phyloP scores from a whole-genome alignment of 331 rosid species.

The Stylosanthes scabra region DNA sequence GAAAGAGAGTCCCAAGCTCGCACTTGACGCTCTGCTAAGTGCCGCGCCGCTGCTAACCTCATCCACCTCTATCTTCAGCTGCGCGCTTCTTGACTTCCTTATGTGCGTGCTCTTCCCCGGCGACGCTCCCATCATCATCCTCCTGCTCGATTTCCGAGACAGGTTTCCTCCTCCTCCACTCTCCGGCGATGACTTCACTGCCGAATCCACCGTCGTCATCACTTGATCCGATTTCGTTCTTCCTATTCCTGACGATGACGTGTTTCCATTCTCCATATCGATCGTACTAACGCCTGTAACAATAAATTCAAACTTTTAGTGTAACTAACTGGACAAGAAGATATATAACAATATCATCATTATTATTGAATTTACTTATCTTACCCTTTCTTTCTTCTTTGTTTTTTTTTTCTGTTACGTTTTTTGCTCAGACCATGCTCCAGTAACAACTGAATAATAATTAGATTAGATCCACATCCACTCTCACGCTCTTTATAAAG shows the following conservation, averaged over 20 bases:
- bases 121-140: constrained; percentile 48
- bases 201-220: neutral
- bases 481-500: constrained; percentile 43
- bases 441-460: no score
- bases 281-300: no score
- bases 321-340: neutral
- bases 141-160: constrained; percentile 72
- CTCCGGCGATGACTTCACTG: constrained; percentile 53
- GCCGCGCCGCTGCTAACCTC: constrained; percentile 86
- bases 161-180: constrained; percentile 41
- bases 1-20: constrained; percentile 93
- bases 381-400: constrained; percentile 16
- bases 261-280: constrained; percentile 58
- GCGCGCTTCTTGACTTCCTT: constrained; percentile 89
- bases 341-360: neutral
- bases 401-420: no score
- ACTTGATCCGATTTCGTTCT: constrained; percentile 83
- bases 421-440: no score
- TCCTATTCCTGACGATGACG: constrained; percentile 46
- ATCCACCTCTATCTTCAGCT: constrained; percentile 77
- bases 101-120: constrained; percentile 79
- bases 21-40: constrained; percentile 94
- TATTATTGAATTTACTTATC: constrained; percentile 13
- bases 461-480: neutral
- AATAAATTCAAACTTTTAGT: neutral